Base-by-base conservation (phyloP, 176 grass and related monocot genomes). In the Leersia perrieri region DNA sequence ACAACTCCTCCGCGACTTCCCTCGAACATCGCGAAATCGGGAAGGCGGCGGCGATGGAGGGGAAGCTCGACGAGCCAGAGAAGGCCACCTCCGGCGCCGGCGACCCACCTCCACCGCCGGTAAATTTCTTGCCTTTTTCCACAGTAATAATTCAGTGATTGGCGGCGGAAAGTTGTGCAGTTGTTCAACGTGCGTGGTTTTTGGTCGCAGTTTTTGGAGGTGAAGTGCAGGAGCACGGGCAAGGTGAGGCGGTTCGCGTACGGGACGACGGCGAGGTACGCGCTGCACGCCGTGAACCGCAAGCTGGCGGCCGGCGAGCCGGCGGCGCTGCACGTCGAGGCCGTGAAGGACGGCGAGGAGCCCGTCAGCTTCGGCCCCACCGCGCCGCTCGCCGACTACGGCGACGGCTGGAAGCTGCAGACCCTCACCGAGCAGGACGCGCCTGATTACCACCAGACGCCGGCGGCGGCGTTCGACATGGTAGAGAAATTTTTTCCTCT, bases 261-360 rank as follows among this genome's bases (percentile, higher is more conserved):
- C 31, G 96, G 96, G 77, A 95, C 92, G 16, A 81, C 87, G 12
- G 84, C 88, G 25, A 78, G 75, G 7, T 95, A 85, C 75, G 92
- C 96, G 60, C 75, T 95, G 63, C 85, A 87, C 80, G 58, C 82
- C 9, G 89, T 98, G 49, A 91, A 98, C 82, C 72, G 88, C 36
- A 98, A 91, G 78, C 86, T 95, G 16, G 78, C 73, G 12, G 66
- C 80, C 3, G 87, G 92, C 29, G 36, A 47, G 42, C 77, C 75
- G 11, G 62, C 69, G 65, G 90, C 90, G 82, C 87, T 98, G 82
- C 91, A 87, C 84, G 86, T 98, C 65, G 96, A 90, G 68, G 86
- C 92, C 53, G 61, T 84, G 15, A 93, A 94, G 81, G 90, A 95
- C 74, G 92, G 88, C 35, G 90, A 98, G 71, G 92, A 98, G 60